phyloP scores from a whole-genome alignment of 108 stramenopile genomes.

The Nitzschia sp. region DNA sequence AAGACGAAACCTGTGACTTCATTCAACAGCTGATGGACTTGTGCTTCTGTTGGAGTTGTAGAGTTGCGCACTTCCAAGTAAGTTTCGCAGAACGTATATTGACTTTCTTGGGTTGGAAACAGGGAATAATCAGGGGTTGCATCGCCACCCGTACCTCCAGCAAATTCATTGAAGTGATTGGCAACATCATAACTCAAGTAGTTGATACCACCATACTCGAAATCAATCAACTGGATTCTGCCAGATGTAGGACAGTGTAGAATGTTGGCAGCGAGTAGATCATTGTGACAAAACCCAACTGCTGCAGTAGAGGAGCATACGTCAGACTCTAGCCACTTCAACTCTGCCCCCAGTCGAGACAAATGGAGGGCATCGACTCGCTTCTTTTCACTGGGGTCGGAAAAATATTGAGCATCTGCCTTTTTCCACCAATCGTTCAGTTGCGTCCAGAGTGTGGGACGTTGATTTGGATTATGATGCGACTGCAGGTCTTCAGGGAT shows the following conservation, averaged over 20 bases:
- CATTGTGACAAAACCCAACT: constrained; percentile 89
- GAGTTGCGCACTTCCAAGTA: constrained; percentile 45
- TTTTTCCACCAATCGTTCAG: constrained; percentile 41
- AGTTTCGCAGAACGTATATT: constrained; percentile 50
- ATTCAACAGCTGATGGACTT: constrained; percentile 30
- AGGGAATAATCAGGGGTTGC: constrained; percentile 58
- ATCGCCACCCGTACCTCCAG: constrained; percentile 61
- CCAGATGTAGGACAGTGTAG: constrained; percentile 25
- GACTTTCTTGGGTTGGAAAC: constrained; percentile 49
- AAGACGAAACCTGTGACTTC: constrained; percentile 67
- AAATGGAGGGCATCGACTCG: constrained; percentile 32
- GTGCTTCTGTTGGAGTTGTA: not conserved
- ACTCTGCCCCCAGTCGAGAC: constrained; percentile 28
- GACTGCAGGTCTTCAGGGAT: constrained; percentile 15
- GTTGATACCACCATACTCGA: constrained; percentile 87
- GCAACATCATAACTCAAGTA: constrained; percentile 85
- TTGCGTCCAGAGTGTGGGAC: constrained; percentile 33
- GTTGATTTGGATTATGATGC: constrained; percentile 10
- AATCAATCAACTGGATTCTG: constrained; percentile 82
- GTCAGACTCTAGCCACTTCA: constrained; percentile 50
- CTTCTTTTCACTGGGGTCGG: constrained; percentile 37
- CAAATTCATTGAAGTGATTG: constrained; percentile 90
- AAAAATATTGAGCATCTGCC: constrained; percentile 41
- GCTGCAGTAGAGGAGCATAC: constrained; percentile 18
- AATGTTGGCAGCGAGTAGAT: constrained; percentile 80